Conservation (phyloP, 148 eudicot species). For the Talinum fruticosum region DNA sequence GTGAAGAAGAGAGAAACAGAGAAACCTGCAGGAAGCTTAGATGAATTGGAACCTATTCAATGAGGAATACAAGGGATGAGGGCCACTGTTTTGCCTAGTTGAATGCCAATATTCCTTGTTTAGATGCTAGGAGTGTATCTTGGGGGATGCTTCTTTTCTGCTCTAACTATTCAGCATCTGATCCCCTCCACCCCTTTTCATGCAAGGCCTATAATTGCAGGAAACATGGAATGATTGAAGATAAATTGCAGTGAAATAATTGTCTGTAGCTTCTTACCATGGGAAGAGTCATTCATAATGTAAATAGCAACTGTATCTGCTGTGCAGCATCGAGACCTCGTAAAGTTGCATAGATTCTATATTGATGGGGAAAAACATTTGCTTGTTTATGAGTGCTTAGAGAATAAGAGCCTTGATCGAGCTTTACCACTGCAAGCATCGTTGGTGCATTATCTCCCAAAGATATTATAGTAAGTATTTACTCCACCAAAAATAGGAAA, state of each 20-base stretch:
- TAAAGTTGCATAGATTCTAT: constrained; percentile 79
- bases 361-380: constrained; percentile 72
- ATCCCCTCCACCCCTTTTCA: neutral
- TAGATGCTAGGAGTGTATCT: too few relatives aligned
- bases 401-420: constrained; percentile 88
- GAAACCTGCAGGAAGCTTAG: too few relatives aligned
- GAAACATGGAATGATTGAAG: constrained; percentile 72
- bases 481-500: too few relatives aligned
- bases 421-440: too few relatives aligned
- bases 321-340: constrained; percentile 88
- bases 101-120: too few relatives aligned
- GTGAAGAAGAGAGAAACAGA: too few relatives aligned
- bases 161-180: neutral
- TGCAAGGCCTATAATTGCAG: constrained; percentile 29
- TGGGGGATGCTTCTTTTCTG: too few relatives aligned
- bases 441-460: too few relatives aligned
- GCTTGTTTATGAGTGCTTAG: constrained; percentile 85
- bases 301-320: constrained; percentile 85
- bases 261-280: constrained; percentile 77
- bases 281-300: constrained; percentile 80
- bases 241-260: constrained; percentile 73
- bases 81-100: too few relatives aligned
- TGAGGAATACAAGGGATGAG: too few relatives aligned
- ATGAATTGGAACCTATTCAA: too few relatives aligned
- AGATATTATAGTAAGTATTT: too few relatives aligned